Base-by-base conservation (phyloP, 208 protist genomes). In the Crithidia sp. region DNA sequence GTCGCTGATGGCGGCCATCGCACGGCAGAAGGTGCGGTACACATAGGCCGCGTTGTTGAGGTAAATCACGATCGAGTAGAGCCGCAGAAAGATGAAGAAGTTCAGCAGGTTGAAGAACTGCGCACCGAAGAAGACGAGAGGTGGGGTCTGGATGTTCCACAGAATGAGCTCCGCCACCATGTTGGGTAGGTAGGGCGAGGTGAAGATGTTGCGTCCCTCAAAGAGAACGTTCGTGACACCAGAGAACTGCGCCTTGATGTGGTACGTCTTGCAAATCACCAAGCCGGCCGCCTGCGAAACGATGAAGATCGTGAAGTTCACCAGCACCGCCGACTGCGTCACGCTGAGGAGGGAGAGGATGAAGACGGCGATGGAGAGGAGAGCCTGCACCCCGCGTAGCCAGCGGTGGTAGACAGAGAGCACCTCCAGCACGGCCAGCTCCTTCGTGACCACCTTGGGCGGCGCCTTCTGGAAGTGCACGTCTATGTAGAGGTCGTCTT, bases 121-220 rank as follows among this genome's bases (percentile, higher is more conserved):
- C 47, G 74, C 36, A 56, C 81, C 85, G 41, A 83, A 86, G 43
- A 87, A 39, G 8, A 91, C 66, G 13, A 86, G 68, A 5, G 87
- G 87, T 13, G 89, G 89, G 14, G 87, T 92, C 63, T 89, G 85
- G 53, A 94, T 92, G 67, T 81, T 83, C 87, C 87, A 92, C 55
- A 94, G 52, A 1, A 85, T 43, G 5, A 90, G 67, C 57, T 94
- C 86, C 0, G 64, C 64, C 41, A 84, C 64, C 89, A 94, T 92
- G 58, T 90, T 81, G 2, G 84, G 74, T 47, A 94, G 80, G 73
- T 84, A 85, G 3, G 89, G 89, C 16, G 89, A 94, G 57, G 85
- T 92, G 59, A 90, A 87, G 47, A 94, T 79, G 69, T 86, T 87
- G 40, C 74, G 68, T 10, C 74, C 66, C 41, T 86, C 77, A 66